A percentile compares a stretch with the other conserved stretches of the same genome.
Conservation (phyloP, 257 asterid genomes). For the Penstemon newberryi region DNA sequence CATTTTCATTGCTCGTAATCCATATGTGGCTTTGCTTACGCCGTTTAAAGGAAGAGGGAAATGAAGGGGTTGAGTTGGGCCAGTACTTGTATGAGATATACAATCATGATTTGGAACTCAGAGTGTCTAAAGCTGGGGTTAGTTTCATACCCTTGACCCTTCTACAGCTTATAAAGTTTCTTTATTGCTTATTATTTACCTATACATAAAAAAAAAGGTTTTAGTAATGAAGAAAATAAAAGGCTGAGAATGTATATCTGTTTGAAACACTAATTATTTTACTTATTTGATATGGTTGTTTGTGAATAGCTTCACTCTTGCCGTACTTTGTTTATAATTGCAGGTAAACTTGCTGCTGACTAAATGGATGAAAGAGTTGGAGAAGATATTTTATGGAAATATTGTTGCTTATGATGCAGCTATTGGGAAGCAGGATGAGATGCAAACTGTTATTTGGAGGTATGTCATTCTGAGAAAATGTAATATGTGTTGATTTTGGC, state of each 20-base stretch:
- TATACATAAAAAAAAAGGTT: background rate
- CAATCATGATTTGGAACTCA: conserved; percentile 90
- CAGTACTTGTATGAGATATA: conserved; percentile 82
- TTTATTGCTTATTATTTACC: background rate
- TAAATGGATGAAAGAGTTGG: conserved; percentile 96
- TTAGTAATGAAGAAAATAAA: background rate
- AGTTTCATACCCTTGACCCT: conserved; percentile 33
- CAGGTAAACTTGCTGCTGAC: conserved; percentile 83
- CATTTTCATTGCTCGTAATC: conserved; percentile 81
- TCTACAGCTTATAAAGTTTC: conserved; percentile 18
- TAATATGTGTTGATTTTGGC: conserved; percentile 22
- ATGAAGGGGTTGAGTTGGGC: conserved; percentile 90
- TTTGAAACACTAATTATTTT: conserved; percentile 1
- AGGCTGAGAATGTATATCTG: background rate
- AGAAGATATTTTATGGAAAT: conserved; percentile 89
- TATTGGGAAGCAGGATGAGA: conserved; percentile 77
- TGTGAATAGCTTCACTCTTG: conserved; percentile 19
- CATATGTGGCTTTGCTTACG: conserved; percentile 96
- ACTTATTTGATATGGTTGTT: conserved; percentile 14
- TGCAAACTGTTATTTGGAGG: conserved; percentile 92
- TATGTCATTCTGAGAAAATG: conserved; percentile 33
- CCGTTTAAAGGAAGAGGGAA: conserved; percentile 86
- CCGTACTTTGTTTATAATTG: conserved; percentile 25
- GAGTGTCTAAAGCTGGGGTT: conserved; percentile 97
- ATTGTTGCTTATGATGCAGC: conserved; percentile 90